These are phyloP conservation scores for Jatropha podagrica DNA, from an alignment of 441 rosid genomes.

Conservation along the genomic window DNA sequence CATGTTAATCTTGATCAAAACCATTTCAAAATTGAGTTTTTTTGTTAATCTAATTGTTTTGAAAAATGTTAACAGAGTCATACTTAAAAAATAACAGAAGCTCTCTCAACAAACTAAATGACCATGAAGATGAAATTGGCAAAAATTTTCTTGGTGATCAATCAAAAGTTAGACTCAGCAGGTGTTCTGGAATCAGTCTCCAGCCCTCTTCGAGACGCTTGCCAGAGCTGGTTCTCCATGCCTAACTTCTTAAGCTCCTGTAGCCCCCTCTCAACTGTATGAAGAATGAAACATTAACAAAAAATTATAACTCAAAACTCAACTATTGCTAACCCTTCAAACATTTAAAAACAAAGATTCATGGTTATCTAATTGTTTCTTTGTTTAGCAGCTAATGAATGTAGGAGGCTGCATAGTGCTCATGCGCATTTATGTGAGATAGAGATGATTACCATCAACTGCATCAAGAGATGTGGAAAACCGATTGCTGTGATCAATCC, in stretches of 20 bases:
- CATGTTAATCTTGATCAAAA: too few relatives aligned
- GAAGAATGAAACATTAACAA: slow-evolving; percentile 1
- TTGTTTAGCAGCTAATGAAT: neutral
- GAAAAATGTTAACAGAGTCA: too few relatives aligned
- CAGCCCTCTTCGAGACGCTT: slow-evolving; percentile 54
- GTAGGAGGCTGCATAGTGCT: neutral
- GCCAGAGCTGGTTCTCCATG: slow-evolving; percentile 80
- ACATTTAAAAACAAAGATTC: neutral
- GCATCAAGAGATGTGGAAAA: slow-evolving; percentile 65
- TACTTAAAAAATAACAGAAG: too few relatives aligned
- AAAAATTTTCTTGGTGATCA: neutral
- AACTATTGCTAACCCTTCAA: neutral
- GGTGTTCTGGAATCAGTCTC: slow-evolving; percentile 38
- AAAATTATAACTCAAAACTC: neutral
- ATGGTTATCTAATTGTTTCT: neutral
- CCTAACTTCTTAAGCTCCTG: slow-evolving; percentile 75
- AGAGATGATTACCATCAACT: slow-evolving; percentile 62
- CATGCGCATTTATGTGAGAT: neutral
- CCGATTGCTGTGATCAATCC: slow-evolving; percentile 61
- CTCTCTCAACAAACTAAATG: neutral
- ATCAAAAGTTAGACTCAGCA: slow-evolving; percentile 40
- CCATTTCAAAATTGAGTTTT: too few relatives aligned
- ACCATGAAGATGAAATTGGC: neutral
- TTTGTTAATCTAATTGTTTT: too few relatives aligned
- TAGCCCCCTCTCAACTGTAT: slow-evolving; percentile 83